phyloP scores from a whole-genome alignment of 768 basidiomycete genomes.

The Thelephora aurantiotincta region DNA sequence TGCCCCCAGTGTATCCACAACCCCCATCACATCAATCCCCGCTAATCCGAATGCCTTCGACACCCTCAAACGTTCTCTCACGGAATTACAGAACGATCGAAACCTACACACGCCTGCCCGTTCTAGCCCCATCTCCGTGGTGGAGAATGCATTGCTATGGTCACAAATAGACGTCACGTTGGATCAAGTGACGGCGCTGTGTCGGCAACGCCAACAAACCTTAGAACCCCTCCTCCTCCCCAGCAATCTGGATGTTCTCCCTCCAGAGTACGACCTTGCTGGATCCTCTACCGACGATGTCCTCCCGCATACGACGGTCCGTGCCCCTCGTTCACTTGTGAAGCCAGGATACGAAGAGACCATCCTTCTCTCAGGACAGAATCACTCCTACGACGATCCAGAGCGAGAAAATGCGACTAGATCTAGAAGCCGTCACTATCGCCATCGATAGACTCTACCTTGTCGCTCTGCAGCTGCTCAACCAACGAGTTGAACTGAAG shows the following conservation, averaged over 20 bases:
- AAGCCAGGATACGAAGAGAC: constrained; percentile 6
- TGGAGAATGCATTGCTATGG: constrained; percentile 62
- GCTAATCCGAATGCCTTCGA: constrained; percentile 30
- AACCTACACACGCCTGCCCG: constrained; percentile 14
- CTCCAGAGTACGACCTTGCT: constrained; percentile 17
- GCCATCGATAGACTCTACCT: constrained; percentile 85
- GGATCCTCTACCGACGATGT: constrained; percentile 9
- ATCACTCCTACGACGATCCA: neutral
- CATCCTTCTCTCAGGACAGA: neutral
- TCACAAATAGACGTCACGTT: constrained; percentile 59
- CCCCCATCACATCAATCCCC: constrained; percentile 1
- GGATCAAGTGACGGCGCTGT: constrained; percentile 52
- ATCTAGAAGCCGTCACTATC: constrained; percentile 71
- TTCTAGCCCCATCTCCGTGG: constrained; percentile 26
- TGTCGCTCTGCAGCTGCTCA: constrained; percentile 76
- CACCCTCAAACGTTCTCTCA: constrained; percentile 52
- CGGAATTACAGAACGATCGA: constrained; percentile 48
- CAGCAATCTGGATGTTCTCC: constrained; percentile 9
- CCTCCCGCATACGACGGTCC: constrained; percentile 16
- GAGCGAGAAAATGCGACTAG: constrained; percentile 74
- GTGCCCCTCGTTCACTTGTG: constrained; percentile 2
- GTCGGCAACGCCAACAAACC: constrained; percentile 32
- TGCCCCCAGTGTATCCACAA: too few relatives aligned
- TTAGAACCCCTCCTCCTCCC: neutral
- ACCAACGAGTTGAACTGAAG: constrained; percentile 88